Conservation (phyloP, 2,329 filamentous ascomycete species). For the Penicillium sp. region DNA sequence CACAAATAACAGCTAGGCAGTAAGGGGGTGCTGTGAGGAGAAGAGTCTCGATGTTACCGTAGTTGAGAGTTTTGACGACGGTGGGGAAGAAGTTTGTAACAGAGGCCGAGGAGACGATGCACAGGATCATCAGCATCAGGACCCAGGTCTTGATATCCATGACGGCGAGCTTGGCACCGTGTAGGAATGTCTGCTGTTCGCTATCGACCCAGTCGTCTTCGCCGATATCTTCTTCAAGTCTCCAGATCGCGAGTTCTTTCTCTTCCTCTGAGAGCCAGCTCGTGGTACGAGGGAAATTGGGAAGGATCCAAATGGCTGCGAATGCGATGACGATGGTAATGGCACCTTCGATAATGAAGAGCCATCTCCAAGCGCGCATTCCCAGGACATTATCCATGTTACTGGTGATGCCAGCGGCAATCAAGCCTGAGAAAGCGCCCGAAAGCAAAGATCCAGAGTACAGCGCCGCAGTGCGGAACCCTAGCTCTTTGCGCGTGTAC, state of each 20-base stretch:
- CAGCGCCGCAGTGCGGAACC: constrained; percentile 49
- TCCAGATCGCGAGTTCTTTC: constrained; percentile 59
- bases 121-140: constrained; percentile 59
- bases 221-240: constrained; percentile 65
- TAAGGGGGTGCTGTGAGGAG: constrained; percentile 68
- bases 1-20: constrained; percentile 60
- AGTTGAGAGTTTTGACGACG: constrained; percentile 69
- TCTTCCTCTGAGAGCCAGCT: constrained; percentile 62
- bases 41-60: constrained; percentile 60
- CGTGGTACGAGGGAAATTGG: constrained; percentile 66
- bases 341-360: constrained; percentile 71
- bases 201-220: constrained; percentile 63
- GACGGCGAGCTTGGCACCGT: constrained; percentile 60
- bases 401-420: constrained; percentile 65
- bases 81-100: constrained; percentile 72
- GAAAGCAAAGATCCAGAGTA: constrained; percentile 68
- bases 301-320: constrained; percentile 60
- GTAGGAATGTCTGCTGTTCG: constrained; percentile 51
- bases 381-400: constrained; percentile 61
- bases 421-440: constrained; percentile 69
- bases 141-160: constrained; percentile 63
- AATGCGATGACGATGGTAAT: constrained; percentile 65
- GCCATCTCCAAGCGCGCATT: constrained; percentile 62
- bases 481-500: constrained; percentile 28
- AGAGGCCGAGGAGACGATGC: constrained; percentile 58